A percentile compares a stretch with the other conserved stretches of the same genome.
Evolutionary conservation across 2,329 filamentous ascomycete species (phyloP).

Genomic region (Botrytis byssoidea): DNA sequence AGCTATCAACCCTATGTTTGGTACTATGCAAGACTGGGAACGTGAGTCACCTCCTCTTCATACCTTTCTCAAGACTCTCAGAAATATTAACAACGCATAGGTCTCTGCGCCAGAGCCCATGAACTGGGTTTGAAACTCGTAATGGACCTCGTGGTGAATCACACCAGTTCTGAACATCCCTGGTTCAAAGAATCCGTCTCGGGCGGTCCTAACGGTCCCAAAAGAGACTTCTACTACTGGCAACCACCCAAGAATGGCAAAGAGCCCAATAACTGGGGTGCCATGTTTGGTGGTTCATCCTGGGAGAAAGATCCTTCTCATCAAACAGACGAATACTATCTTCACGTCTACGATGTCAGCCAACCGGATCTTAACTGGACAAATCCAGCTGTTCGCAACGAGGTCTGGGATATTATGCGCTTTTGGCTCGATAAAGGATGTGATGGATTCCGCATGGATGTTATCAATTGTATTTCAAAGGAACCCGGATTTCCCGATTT

Average conservation of each 20-base stretch:
- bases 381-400: constrained; percentile 61
- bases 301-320: constrained; percentile 52
- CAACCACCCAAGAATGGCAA: constrained; percentile 40
- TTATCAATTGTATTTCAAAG: constrained; percentile 67
- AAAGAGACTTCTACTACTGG: constrained; percentile 68
- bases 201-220: constrained; percentile 45
- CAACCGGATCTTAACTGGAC: constrained; percentile 82
- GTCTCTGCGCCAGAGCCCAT: constrained; percentile 59
- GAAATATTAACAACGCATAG: not conserved
- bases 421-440: constrained; percentile 70
- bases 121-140: constrained; percentile 62
- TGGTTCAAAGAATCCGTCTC: constrained; percentile 58
- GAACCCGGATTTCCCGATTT: constrained; percentile 55
- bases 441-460: constrained; percentile 58
- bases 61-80: fast-evolving
- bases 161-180: constrained; percentile 54
- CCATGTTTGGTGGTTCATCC: constrained; percentile 42
- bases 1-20: constrained; percentile 64
- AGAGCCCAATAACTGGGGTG: constrained; percentile 48
- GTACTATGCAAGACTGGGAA: constrained; percentile 66
- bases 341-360: constrained; percentile 63
- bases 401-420: constrained; percentile 66
- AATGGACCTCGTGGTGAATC: constrained; percentile 72
- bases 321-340: constrained; percentile 51
- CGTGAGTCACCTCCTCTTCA: constrained; percentile 23